Base-by-base conservation (phyloP, 768 basidiomycete species). In the Pluteus cervinus region DNA sequence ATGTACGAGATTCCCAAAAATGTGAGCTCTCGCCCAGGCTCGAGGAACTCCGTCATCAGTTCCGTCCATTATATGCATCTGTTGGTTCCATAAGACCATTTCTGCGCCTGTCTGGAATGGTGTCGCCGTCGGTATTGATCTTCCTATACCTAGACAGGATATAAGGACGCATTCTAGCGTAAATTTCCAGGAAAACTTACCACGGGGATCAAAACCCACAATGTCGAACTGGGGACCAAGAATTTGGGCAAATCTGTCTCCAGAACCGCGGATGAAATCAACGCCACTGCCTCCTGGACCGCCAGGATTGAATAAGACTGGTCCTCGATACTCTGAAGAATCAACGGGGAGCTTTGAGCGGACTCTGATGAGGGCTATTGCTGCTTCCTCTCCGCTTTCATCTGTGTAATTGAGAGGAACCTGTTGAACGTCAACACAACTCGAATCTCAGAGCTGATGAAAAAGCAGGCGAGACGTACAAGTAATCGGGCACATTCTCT, bases 281-380 rank as follows among this genome's bases (percentile, higher is more conserved):
- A 71, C 60, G 3, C 71, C 69, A 40, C 66, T 65, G 2, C 62
- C 65, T 5, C 71, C 71, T 2, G 70, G 71, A 1, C 72, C 70
- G 12, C 71, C 68, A 1, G 69, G 70, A 37, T 71, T 72, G 45
- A 68, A 55, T 3, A 72, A 48, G 10, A 72, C 52, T 1, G 69
- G 69, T 0, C 71, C 71, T 17, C 60, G 61, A 42, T 71, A 72
- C 5, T 53, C 44, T 3, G 49, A 40, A 0, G 58, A 56, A 11
- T 31, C 40, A 1, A 34, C 26, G 1, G 54, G 44, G 1, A 66
- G 38, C 2, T 54, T 39, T 6, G 70, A 60, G 2, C 65, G 65
- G 22, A 61, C 54, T n/a, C 68, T 60, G 11, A 63, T 58, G 7
- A 73, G 40, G 1, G 70, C 73, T 17, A 73, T 66, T 15, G 52